phyloP scores from a whole-genome alignment of 208 protist species.

The Wallacemonas rigidus region DNA sequence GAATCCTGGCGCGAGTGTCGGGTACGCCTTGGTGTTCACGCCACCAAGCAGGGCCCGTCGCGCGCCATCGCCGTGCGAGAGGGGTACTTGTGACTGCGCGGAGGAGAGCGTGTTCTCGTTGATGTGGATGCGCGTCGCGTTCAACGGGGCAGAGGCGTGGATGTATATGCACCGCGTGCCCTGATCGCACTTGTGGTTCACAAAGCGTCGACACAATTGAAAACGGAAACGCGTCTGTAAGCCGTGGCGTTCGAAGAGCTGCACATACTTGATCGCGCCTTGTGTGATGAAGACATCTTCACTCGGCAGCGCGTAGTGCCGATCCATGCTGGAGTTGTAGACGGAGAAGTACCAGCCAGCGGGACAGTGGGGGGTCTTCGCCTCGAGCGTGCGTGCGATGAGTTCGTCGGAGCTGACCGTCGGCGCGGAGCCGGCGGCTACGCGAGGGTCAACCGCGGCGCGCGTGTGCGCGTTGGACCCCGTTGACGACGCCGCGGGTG shows the following conservation, averaged over 20 bases:
- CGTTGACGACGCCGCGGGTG: too few species aligned
- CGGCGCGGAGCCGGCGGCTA: conserved; percentile 9
- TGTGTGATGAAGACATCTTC: conserved; percentile 60
- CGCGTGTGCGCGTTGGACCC: neutral
- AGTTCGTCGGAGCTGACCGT: conserved; percentile 30
- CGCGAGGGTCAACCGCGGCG: neutral
- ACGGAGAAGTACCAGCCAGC: conserved; percentile 47
- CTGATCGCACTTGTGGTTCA: conserved; percentile 39
- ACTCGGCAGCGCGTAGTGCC: conserved; percentile 60
- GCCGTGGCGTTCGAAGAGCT: conserved; percentile 47
- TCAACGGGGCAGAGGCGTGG: conserved; percentile 41
- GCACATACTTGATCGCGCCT: conserved; percentile 59
- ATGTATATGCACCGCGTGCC: conserved; percentile 61
- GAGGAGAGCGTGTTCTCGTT: conserved; percentile 66
- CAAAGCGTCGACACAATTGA: conserved; percentile 63
- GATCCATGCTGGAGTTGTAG: conserved; percentile 51
- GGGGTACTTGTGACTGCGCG: neutral
- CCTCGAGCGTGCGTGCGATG: conserved; percentile 22
- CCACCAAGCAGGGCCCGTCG: conserved; percentile 44
- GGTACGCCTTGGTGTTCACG: conserved; percentile 51
- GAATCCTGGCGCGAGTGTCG: conserved; percentile 45
- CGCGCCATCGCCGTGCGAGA: conserved; percentile 18
- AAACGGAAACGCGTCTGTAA: conserved; percentile 66
- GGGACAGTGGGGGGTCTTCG: conserved; percentile 25
- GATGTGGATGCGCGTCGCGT: conserved; percentile 52